These are phyloP conservation scores for Penicillium subrubescens DNA, from an alignment of 495 filamentous ascomycete species.

Conservation along the genomic window DNA sequence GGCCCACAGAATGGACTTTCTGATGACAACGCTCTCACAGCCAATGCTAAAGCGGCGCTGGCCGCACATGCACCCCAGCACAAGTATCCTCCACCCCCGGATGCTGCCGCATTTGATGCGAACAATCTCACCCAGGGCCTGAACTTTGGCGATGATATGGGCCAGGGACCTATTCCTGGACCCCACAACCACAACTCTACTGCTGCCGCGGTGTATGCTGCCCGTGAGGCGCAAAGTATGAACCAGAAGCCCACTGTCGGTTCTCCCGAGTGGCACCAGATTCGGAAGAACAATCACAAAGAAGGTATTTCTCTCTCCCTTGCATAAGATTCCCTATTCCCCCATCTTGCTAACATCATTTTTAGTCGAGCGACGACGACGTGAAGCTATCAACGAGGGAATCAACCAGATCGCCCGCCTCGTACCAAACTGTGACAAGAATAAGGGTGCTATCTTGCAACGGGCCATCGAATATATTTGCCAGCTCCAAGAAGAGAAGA, in stretches of 20 bases:
- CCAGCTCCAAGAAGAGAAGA: conserved; percentile 92
- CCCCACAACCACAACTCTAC: conserved; percentile 48
- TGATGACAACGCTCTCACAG: conserved; percentile 50
- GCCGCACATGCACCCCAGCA: conserved; percentile 47
- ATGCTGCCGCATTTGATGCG: conserved; percentile 43
- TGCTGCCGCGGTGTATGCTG: conserved; percentile 50
- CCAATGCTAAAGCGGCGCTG: conserved; percentile 50
- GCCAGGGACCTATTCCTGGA: conserved; percentile 39
- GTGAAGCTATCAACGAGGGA: conserved; percentile 98
- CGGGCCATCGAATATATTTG: conserved; percentile 93
- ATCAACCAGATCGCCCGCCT: conserved; percentile 98
- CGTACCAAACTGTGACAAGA: conserved; percentile 97
- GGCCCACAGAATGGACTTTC: conserved; percentile 50
- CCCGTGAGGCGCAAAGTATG: conserved; percentile 49
- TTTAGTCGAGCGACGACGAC: conserved; percentile 90
- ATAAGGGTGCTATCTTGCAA: conserved; percentile 95
- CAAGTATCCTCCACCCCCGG: conserved; percentile 49
- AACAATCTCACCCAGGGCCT: conserved; percentile 44
- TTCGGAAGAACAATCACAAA: conserved; percentile 98
- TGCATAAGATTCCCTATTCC: not conserved
- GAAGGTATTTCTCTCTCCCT: conserved; percentile 66
- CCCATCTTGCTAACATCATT: conserved; percentile 8
- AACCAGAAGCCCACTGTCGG: conserved; percentile 84
- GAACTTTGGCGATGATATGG: conserved; percentile 50
- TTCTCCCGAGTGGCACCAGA: conserved; percentile 96